phyloP scores from a whole-genome alignment of 305 asterid genomes.

The Nicotiana rustica region DNA sequence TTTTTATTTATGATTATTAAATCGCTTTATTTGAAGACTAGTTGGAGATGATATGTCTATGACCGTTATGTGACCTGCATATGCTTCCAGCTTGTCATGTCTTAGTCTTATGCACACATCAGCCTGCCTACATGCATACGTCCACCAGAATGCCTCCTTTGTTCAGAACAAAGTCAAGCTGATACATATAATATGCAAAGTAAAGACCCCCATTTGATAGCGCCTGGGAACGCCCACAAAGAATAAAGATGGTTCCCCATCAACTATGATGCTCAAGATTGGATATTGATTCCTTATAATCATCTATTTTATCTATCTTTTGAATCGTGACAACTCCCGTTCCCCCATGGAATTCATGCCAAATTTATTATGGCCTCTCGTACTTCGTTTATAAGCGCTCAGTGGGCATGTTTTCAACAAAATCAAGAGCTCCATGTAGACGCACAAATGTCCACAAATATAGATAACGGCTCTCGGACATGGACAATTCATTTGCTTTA shows the following conservation, averaged over 20 bases:
- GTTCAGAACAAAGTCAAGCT: neutral
- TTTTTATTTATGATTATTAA: constrained; percentile 45
- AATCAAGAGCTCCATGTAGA: constrained; percentile 45
- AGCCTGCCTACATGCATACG: neutral
- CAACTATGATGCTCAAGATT: too few relatives aligned
- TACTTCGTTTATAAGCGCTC: constrained; percentile 40
- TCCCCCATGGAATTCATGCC: neutral
- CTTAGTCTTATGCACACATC: neutral
- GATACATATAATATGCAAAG: neutral
- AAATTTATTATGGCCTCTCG: constrained; percentile 19
- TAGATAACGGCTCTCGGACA: neutral
- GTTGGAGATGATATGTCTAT: too few relatives aligned
- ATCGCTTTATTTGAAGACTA: constrained; percentile 33
- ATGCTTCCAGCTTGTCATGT: neutral
- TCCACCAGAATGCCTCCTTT: neutral
- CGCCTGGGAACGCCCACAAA: neutral
- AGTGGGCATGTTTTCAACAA: constrained; percentile 42
- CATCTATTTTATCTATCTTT: neutral
- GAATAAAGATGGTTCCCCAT: neutral
- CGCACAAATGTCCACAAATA: neutral
- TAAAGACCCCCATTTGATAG: neutral
- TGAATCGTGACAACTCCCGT: neutral
- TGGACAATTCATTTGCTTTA: too few relatives aligned
- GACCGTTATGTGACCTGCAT: neutral
- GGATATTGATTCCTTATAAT: neutral